These are phyloP conservation scores for Dactylonectria estremocensis DNA, from an alignment of 2,329 filamentous ascomycete species.

Conservation along the genomic window DNA sequence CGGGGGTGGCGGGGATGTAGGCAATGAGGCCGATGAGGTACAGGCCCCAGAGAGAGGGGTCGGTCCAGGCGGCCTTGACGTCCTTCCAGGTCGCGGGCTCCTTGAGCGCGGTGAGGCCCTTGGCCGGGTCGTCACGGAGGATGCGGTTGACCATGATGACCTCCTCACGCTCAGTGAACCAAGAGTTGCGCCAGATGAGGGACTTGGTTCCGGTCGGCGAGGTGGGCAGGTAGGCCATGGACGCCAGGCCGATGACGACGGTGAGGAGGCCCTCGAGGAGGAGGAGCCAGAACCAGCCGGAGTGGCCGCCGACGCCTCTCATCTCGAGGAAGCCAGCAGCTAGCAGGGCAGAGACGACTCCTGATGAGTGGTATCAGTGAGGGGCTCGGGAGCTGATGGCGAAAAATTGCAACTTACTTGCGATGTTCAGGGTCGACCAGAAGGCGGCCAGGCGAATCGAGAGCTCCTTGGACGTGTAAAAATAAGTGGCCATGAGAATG, in stretches of 20 bases:
- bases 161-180: slow-evolving; percentile 78
- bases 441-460: slow-evolving; percentile 78
- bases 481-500: slow-evolving; percentile 79
- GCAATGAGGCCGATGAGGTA: slow-evolving; percentile 65
- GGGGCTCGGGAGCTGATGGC: slow-evolving; percentile 40
- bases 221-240: slow-evolving; percentile 72
- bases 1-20: slow-evolving; percentile 65
- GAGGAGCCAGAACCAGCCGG: slow-evolving; percentile 71
- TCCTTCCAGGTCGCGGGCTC: slow-evolving; percentile 60
- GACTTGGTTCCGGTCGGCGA: slow-evolving; percentile 77
- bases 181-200: slow-evolving; percentile 72
- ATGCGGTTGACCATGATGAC: slow-evolving; percentile 78
- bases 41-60: slow-evolving; percentile 65
- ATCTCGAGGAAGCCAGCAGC: slow-evolving; percentile 65
- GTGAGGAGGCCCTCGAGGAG: slow-evolving; percentile 62
- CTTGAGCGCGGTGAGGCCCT: slow-evolving; percentile 63
- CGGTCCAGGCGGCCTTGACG: slow-evolving; percentile 61
- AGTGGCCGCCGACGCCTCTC: slow-evolving; percentile 61
- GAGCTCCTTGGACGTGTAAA: slow-evolving; percentile 79
- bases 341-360: slow-evolving; percentile 63
- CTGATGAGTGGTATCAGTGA: slow-evolving; percentile 54
- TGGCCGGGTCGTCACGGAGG: slow-evolving; percentile 68
- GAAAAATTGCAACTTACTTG: slow-evolving; percentile 41
- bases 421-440: slow-evolving; percentile 70
- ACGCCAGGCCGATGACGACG: slow-evolving; percentile 66